Base-by-base conservation (phyloP, 345 rosid species). In the Linum usitatissimum region DNA sequence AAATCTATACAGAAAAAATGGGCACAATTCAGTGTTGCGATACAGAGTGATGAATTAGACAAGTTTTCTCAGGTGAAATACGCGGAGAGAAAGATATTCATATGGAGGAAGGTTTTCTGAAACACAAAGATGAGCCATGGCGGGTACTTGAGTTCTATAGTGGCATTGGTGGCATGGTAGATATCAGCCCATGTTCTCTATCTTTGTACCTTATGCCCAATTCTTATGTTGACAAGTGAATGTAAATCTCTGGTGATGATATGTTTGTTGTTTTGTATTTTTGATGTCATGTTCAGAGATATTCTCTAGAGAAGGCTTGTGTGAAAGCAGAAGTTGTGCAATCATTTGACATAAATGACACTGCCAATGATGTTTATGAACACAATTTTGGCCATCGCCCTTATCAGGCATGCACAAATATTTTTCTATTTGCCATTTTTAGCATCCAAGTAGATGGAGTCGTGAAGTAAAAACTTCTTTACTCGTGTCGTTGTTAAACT, bases 121-220 rank as follows among this genome's bases (percentile, higher is more conserved):
- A 56, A 71, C 40, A 31, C 17, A 78, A 71, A 18, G 77, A 70
- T 64, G 66, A 80, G 68, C 86, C 83, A 73, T 80, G 91, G 88
- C 72, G 90, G 80, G 86, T 83, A 59, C 89, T 91, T 63, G 98
- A 91, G 65, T 91, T 91, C 83, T 86, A 84, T 82, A 91, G 90
- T 31, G 98, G 98, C 54, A 74, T 91, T 45, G 96, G 95, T 57
- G 98, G 92, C 64, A 83, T 91, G 96, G 94, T 91, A 83, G 55
- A 19, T 64, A 30, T n/a, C 54, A 38, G 59, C 63, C 68, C 57
- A 5, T 4, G 19, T 31, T 48, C 68, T 53, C 8, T 8, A 1
- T 56, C 30, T n/a, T 13, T 1, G 6, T 15, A 15, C n/a, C 17
- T 40, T 40, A 6, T 20, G 1, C 20, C 17, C 55, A 6, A 61